phyloP scores from a whole-genome alignment of 108 stramenopile genomes.

The Craspedostauros australis region DNA sequence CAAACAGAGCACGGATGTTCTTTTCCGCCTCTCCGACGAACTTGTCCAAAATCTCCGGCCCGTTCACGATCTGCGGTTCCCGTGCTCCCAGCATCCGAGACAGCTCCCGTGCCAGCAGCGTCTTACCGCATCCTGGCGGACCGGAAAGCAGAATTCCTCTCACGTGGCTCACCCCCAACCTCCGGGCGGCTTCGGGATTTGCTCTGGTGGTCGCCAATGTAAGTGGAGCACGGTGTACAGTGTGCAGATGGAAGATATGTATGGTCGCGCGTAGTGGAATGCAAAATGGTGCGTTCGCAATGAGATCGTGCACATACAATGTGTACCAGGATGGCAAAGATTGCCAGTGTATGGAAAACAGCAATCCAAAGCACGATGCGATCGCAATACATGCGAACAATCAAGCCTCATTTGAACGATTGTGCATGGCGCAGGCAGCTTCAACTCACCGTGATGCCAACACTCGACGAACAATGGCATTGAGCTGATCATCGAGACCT shows the following conservation, averaged over 20 bases:
- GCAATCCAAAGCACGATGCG: neutral
- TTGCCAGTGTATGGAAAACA: too few species aligned
- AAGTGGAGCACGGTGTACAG: neutral
- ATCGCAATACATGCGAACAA: neutral
- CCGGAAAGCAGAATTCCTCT: conserved; percentile 75
- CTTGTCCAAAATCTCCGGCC: conserved; percentile 60
- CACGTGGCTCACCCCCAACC: conserved; percentile 81
- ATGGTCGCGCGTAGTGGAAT: too few species aligned
- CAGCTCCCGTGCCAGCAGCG: conserved; percentile 86
- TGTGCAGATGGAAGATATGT: neutral
- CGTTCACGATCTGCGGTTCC: conserved; percentile 92
- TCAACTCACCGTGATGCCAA: conserved; percentile 51
- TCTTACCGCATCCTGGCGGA: conserved; percentile 85
- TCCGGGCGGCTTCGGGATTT: conserved; percentile 83
- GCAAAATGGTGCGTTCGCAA: too few species aligned
- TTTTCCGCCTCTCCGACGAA: conserved; percentile 78
- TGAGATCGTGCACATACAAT: too few species aligned
- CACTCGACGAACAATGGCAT: conserved; percentile 75
- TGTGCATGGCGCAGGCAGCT: neutral
- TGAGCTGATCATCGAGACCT: conserved; percentile 66
- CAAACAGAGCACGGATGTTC: conserved; percentile 61
- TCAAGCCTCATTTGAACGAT: neutral
- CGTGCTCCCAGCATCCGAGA: conserved; percentile 85
- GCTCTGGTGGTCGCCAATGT: conserved; percentile 16
- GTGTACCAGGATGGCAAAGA: too few species aligned